Base-by-base conservation (phyloP, 208 protist species). In the Lotmaria passim region DNA sequence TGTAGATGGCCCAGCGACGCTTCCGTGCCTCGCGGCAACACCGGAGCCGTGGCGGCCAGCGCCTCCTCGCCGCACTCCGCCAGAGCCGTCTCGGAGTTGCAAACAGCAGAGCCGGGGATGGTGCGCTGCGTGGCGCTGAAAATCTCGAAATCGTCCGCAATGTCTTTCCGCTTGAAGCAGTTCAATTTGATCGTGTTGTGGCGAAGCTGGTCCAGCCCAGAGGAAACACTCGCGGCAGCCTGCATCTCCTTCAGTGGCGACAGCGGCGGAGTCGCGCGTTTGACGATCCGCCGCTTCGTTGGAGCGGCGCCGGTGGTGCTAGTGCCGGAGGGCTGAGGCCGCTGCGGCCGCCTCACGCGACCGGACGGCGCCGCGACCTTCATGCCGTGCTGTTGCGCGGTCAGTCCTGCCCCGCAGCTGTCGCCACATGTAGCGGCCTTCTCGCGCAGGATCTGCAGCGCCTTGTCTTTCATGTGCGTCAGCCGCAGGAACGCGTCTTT, bases 401-500 rank as follows among this genome's bases (percentile, higher is more conserved):
- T 31, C 0, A 28, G 11, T 7, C 46, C 36, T 19, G 4, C 38
- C 6, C n/a, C 53, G n/a, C n/a, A n/a, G n/a, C n/a, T n/a, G 21
- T 60, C 43, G 11, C 43, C 21, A 8, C 43, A 24, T 14, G 36
- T 50, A 43, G 36, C 57, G 14, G 48, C 43, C 30, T 43, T 46
- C 3, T 62, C 44, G 14, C 69, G 73, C n/a, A 74, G 66, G 19
- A 81, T 38, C 46, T 72, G 63, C 64, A 89, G 55, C 17, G 89
- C 87, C 23, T 69, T 59, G 31, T 87, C 78, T 34, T 81, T 79
- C 57, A 96, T 64, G 10, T 58, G 59, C 8, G 65, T 75, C 15
- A 96, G 81, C 4, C 89, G 82, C 19, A 85, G 77, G 69, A 96
- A 96, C 17, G 89, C 89, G 8, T 96, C 87, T 19, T 78, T 85